Conservation (phyloP, 352 stramenopile species). For the Globisporangium parvum region DNA sequence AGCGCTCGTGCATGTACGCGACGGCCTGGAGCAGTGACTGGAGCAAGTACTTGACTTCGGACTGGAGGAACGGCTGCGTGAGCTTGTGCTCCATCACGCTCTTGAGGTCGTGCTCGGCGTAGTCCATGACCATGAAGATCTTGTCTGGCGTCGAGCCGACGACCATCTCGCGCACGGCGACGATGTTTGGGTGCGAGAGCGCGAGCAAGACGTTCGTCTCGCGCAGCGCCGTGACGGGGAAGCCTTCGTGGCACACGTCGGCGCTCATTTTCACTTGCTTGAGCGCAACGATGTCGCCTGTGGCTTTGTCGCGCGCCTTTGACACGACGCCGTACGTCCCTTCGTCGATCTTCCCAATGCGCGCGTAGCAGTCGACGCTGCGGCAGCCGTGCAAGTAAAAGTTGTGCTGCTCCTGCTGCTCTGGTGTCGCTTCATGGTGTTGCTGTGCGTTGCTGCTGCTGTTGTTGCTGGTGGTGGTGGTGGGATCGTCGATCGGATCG, state of each 20-base stretch:
- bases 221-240: slow-evolving; percentile 78
- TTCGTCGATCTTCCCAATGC: slow-evolving; percentile 92
- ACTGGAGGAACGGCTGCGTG: slow-evolving; percentile 75
- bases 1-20: slow-evolving; percentile 90
- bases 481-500: neutral
- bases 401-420: slow-evolving; percentile 30
- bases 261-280: slow-evolving; percentile 88
- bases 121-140: slow-evolving; percentile 92
- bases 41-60: slow-evolving; percentile 93
- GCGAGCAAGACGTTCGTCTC: slow-evolving; percentile 84
- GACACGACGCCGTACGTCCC: slow-evolving; percentile 97
- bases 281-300: slow-evolving; percentile 90
- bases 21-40: slow-evolving; percentile 87
- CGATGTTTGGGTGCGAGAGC: slow-evolving; percentile 83
- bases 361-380: slow-evolving; percentile 93
- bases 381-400: slow-evolving; percentile 87
- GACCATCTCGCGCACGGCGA: slow-evolving; percentile 86
- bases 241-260: slow-evolving; percentile 74
- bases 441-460: neutral
- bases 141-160: slow-evolving; percentile 83
- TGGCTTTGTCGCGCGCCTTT: slow-evolving; percentile 88
- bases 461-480: neutral
- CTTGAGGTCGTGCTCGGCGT: slow-evolving; percentile 85
- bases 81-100: slow-evolving; percentile 80
- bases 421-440: neutral